Evolutionary conservation across 2,329 filamentous ascomycete species (phyloP).

Genomic region (Cladosporium oxysporum): DNA sequence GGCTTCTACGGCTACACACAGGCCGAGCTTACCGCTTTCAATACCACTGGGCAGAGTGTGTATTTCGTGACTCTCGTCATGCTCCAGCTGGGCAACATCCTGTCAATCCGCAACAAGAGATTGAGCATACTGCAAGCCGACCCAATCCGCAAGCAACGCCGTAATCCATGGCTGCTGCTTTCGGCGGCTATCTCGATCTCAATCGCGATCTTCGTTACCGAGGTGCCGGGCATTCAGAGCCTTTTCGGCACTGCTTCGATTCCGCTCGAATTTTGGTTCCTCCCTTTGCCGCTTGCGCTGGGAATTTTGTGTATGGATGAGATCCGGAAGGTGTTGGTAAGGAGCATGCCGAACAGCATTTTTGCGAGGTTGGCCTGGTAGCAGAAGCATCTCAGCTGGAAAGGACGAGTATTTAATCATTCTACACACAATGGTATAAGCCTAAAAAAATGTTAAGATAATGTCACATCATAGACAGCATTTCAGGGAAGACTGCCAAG

Average conservation of each 20-base stretch:
- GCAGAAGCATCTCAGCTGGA: background rate
- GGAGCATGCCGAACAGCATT: constrained; percentile 47
- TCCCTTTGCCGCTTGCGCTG: constrained; percentile 53
- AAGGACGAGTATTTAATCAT: background rate
- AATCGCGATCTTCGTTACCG: constrained; percentile 57
- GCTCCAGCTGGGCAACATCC: constrained; percentile 57
- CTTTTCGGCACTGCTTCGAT: constrained; percentile 54
- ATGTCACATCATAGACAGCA: too few species aligned
- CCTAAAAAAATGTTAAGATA: too few species aligned
- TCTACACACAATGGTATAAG: too few species aligned
- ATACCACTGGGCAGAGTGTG: constrained; percentile 53
- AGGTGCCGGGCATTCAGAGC: constrained; percentile 52
- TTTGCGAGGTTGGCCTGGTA: constrained; percentile 55
- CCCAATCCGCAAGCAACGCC: constrained; percentile 46
- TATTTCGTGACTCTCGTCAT: constrained; percentile 59
- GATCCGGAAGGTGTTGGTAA: constrained; percentile 53
- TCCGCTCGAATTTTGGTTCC: constrained; percentile 55
- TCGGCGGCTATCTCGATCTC: constrained; percentile 50
- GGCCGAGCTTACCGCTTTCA: constrained; percentile 51
- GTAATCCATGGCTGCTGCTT: constrained; percentile 47
- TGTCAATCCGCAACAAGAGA: constrained; percentile 53
- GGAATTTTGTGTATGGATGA: constrained; percentile 57
- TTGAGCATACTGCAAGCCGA: constrained; percentile 56
- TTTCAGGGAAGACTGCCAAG: background rate
- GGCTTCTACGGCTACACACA: constrained; percentile 54